A percentile compares a stretch with the other conserved stretches of the same genome.
These are phyloP conservation scores for Trypanosoma platydactyli DNA, from an alignment of 208 protist species.

Conservation along the genomic window DNA sequence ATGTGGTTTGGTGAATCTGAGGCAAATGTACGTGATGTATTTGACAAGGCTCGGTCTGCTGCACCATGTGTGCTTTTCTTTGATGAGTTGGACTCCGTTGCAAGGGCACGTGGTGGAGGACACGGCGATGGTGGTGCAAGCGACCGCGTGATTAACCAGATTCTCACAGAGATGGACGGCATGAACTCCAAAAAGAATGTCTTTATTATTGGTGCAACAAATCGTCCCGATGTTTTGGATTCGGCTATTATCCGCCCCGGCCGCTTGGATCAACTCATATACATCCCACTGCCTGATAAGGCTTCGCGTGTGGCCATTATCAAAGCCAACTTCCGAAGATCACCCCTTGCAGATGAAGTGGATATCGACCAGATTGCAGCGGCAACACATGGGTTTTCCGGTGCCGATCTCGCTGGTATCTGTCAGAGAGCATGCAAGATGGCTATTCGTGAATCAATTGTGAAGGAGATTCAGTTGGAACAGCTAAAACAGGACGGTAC, in stretches of 20 bases:
- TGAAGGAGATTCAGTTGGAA: constrained; percentile 84
- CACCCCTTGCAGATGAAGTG: constrained; percentile 96
- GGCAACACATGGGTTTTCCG: constrained; percentile 98
- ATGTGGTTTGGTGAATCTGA: constrained; percentile 99
- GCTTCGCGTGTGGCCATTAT: constrained; percentile 96
- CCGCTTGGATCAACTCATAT: constrained; percentile 96
- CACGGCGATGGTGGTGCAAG: constrained; percentile 97
- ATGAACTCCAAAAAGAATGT: constrained; percentile 99
- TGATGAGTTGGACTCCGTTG: constrained; percentile 99
- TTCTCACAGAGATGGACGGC: constrained; percentile 99
- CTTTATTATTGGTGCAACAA: constrained; percentile 99
- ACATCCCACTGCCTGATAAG: constrained; percentile 99
- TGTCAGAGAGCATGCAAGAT: constrained; percentile 93
- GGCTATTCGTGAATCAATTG: constrained; percentile 92
- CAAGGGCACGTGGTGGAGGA: constrained; percentile 94
- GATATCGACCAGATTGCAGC: constrained; percentile 96
- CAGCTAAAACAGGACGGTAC: constrained; percentile 54
- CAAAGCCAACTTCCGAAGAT: constrained; percentile 97
- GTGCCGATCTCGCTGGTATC: constrained; percentile 97
- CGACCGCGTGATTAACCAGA: constrained; percentile 99
- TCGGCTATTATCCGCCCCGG: constrained; percentile 99
- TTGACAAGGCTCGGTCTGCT: constrained; percentile 99
- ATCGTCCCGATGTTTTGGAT: constrained; percentile 99
- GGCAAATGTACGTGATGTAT: constrained; percentile 99
- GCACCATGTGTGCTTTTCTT: constrained; percentile 99